These are phyloP conservation scores for Alloteropsis angusta DNA, from an alignment of 202 grass and related monocot species.

Conservation along the genomic window DNA sequence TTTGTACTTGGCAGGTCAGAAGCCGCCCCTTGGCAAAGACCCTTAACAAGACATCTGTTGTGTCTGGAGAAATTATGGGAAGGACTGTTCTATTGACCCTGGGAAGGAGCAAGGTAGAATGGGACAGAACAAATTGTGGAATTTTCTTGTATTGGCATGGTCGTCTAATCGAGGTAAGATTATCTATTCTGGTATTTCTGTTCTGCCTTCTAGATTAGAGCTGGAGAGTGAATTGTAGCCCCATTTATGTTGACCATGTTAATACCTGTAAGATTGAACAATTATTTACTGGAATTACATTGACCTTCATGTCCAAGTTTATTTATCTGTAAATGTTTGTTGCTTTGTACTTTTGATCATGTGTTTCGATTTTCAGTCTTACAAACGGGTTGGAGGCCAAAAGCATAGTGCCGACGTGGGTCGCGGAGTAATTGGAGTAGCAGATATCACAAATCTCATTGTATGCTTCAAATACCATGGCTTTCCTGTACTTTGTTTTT, in stretches of 20 bases:
- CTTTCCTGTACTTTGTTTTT: neutral
- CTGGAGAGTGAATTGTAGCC: neutral
- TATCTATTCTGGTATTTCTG: neutral
- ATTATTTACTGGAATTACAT: neutral
- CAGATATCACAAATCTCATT: slow-evolving; percentile 68
- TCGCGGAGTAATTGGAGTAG: slow-evolving; percentile 69
- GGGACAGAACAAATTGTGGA: slow-evolving; percentile 71
- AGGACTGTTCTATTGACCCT: slow-evolving; percentile 50
- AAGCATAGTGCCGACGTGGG: slow-evolving; percentile 52
- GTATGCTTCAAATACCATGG: slow-evolving; percentile 32
- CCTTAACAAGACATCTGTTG: slow-evolving; percentile 70
- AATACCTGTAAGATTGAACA: slow-evolving; percentile 12
- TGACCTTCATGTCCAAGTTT: neutral
- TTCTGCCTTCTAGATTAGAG: neutral
- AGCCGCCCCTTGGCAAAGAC: slow-evolving; percentile 57
- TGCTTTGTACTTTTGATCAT: neutral
- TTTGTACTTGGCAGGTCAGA: slow-evolving; percentile 52
- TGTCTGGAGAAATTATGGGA: slow-evolving; percentile 55
- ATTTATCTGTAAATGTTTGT: neutral
- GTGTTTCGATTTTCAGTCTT: slow-evolving; percentile 46
- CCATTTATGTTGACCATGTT: slow-evolving; percentile 6
- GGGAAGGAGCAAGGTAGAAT: slow-evolving; percentile 75
- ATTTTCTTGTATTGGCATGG: slow-evolving; percentile 95
- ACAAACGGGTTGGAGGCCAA: slow-evolving; percentile 77
- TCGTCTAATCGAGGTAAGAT: slow-evolving; percentile 66